Base-by-base conservation (phyloP, 441 rosid species). In the Erodium chrysanthum region DNA sequence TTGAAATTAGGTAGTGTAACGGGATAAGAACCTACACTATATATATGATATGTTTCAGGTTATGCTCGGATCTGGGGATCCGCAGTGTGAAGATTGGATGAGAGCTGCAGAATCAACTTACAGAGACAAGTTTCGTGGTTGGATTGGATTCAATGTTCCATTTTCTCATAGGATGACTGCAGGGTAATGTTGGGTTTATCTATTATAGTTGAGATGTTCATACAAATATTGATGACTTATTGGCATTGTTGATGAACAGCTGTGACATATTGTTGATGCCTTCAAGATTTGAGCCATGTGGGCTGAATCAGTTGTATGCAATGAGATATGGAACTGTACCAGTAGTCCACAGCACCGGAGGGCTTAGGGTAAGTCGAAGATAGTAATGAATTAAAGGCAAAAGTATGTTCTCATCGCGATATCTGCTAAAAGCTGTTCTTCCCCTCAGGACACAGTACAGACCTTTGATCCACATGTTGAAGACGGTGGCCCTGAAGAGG, bases 281-380 rank as follows among this genome's bases (percentile, higher is more conserved):
- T 17, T 93, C 98, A 70, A 87, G 97, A 81, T 94, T 91, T 35
- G 98, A 94, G 76, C 98, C 97, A 0, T 94, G 98, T 33, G 98
- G 97, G 18, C 83, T 94, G 74, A 94, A 91, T 81, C 98, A 94
- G 65, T 74, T 94, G 78, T 91, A 88, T 33, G 98, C 98, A 35
- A 91, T 94, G 98, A 85, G 89, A 88, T 94, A 94, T 15, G 97
- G 88, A 70, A 86, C 97, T n/a, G 69, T 91, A 27, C 98, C 97
- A 0, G 96, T 93, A 3, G 98, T 93, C 66, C 98, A 91, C 74
- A 85, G 84, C 78, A 91, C 96, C 0, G 98, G 97, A 72, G 98
- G 98, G 75, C 98, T 93, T 27, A 79, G 90, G 71, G 97, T 88
- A 72, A 84, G 96, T 88, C 68, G 40, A 50, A 63, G 23, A 70